Percentiles rank a stretch among this genome's conserved stretches.
Conservation (phyloP, 1,139 yeast species). For the Kazachstania sp. region DNA sequence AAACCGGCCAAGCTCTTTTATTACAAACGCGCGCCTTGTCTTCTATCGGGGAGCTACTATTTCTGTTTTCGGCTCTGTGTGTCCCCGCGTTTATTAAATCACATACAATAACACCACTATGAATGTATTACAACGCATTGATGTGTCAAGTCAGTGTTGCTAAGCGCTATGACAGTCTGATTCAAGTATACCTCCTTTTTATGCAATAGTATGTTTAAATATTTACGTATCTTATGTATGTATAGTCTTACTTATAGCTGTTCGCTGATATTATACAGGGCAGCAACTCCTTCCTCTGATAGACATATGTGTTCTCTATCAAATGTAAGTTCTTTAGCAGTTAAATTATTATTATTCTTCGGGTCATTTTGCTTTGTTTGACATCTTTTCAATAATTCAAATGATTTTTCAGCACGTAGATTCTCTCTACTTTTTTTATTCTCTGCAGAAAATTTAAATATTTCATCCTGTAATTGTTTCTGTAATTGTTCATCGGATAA, state of each 20-base stretch:
- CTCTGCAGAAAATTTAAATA: conserved; percentile 23
- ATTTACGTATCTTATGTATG: not conserved
- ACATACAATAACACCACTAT: too few relatives aligned
- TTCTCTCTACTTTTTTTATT: conserved; percentile 22
- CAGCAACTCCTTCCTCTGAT: conserved; percentile 24
- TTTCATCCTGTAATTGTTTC: conserved; percentile 22
- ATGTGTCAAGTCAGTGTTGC: too few relatives aligned
- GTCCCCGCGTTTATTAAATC: too few relatives aligned
- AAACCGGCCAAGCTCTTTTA: too few relatives aligned
- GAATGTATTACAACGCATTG: too few relatives aligned
- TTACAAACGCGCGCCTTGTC: too few relatives aligned
- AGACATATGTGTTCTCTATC: conserved; percentile 2
- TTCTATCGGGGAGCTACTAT: too few relatives aligned
- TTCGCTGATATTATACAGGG: conserved; percentile 20
- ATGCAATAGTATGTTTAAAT: not conserved
- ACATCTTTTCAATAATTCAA: conserved; percentile 20
- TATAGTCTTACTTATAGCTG: not conserved
- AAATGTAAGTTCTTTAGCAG: not conserved
- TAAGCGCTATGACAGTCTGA: too few relatives aligned
- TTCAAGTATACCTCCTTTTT: too few relatives aligned
- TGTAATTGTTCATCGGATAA: conserved; percentile 27
- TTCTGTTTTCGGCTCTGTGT: too few relatives aligned
- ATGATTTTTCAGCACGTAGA: conserved; percentile 26
- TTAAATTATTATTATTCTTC: too few relatives aligned
- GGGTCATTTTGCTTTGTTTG: too few relatives aligned